Percentiles rank a stretch among this genome's conserved stretches.
Evolutionary conservation across 2,329 filamentous ascomycete species (phyloP).

Genomic region (Talaromyces atroroseus): DNA sequence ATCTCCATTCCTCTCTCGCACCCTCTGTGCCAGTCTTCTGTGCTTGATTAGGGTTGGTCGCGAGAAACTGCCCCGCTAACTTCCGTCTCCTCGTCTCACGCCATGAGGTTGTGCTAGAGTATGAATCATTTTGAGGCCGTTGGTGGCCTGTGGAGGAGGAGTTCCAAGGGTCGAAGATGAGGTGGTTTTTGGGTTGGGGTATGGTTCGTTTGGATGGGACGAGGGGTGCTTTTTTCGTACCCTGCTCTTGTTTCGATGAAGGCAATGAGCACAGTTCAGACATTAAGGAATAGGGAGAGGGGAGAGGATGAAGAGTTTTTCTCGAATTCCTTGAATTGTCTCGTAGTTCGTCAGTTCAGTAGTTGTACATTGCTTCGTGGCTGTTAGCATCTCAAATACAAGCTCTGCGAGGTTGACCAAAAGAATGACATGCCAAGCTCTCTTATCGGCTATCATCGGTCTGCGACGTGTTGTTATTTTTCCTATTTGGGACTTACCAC

Average conservation of each 20-base stretch:
- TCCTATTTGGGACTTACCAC: constrained; percentile 2
- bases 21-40: constrained; percentile 30
- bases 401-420: not conserved
- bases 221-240: no score
- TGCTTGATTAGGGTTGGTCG: not conserved
- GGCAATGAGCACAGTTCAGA: no score
- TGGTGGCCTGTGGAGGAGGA: constrained; percentile 74
- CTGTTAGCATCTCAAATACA: no score
- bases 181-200: constrained; percentile 1
- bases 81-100: constrained; percentile 64
- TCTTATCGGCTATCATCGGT: not conserved
- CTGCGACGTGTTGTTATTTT: constrained; percentile 10
- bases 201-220: not conserved
- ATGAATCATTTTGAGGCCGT: constrained; percentile 57
- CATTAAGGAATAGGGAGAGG: no score
- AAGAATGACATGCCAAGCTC: constrained; percentile 10
- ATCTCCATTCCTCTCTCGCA: constrained; percentile 48
- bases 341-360: not conserved
- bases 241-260: not conserved
- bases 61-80: constrained; percentile 61
- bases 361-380: no score
- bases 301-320: no score
- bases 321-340: not conserved
- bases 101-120: constrained; percentile 63
- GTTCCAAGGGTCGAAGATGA: constrained; percentile 48